Conservation (phyloP, 805 yeast species). For the Saturnispora dispora region DNA sequence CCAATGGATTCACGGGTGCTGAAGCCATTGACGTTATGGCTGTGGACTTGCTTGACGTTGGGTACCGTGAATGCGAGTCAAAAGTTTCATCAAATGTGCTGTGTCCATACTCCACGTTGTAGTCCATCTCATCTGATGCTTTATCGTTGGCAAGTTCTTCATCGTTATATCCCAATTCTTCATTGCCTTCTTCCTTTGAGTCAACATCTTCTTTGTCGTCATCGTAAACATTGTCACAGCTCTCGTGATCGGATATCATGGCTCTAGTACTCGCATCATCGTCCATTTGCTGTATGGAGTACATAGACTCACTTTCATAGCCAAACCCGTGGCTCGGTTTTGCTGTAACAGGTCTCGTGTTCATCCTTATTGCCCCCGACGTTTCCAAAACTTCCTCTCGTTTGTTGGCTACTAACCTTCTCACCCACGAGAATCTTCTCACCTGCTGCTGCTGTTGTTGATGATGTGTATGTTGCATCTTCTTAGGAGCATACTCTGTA, state of each 20-base stretch:
- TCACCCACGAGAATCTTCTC: conserved; percentile 6
- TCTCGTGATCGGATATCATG: conserved; percentile 26
- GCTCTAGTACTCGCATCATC: conserved; percentile 37
- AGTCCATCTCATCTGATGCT: not conserved
- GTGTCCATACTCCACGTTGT: not conserved
- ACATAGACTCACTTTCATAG: not conserved
- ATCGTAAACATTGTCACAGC: not conserved
- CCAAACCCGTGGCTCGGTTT: not conserved
- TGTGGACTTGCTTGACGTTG: conserved; percentile 3
- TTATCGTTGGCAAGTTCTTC: not conserved
- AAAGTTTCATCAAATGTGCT: not conserved
- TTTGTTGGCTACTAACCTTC: not conserved
- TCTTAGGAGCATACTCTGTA: not conserved
- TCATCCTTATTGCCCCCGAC: not conserved
- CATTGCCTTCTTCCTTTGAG: not conserved
- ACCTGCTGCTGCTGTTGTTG: not conserved
- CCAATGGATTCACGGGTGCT: not conserved
- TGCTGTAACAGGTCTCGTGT: not conserved
- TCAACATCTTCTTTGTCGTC: not conserved
- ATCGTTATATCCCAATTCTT: not conserved
- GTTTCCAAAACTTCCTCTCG: not conserved
- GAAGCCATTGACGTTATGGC: conserved; percentile 11
- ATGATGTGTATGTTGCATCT: conserved; percentile 7
- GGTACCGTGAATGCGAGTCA: conserved; percentile 8
- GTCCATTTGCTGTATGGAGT: conserved; percentile 1